Percentiles rank a stretch among this genome's conserved stretches.
Evolutionary conservation across 2,329 filamentous ascomycete species (phyloP).

Genomic region (Fusarium sp.): DNA sequence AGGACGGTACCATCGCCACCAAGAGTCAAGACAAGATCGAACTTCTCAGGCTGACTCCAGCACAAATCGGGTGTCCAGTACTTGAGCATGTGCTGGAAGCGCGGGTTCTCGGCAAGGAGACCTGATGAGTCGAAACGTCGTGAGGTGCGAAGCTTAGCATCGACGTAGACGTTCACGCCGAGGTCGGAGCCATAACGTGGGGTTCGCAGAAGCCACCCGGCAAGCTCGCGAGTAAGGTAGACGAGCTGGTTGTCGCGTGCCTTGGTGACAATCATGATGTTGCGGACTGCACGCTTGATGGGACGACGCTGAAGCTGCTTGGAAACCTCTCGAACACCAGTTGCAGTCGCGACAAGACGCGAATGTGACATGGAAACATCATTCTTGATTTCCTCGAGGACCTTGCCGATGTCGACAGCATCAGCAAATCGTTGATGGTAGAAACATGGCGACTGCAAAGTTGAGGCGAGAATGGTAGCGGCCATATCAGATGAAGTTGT

Average conservation of each 20-base stretch:
- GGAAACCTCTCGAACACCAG: slow-evolving; percentile 92
- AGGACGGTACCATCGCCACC: slow-evolving; percentile 88
- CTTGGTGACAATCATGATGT: slow-evolving; percentile 99
- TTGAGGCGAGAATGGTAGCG: slow-evolving; percentile 47
- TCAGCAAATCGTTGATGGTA: slow-evolving; percentile 98
- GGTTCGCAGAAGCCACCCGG: slow-evolving; percentile 87
- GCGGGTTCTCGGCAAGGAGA: slow-evolving; percentile 76
- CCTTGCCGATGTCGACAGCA: slow-evolving; percentile 92
- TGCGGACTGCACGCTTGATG: slow-evolving; percentile 89
- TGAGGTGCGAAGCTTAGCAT: slow-evolving; percentile 88
- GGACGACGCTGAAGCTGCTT: slow-evolving; percentile 93
- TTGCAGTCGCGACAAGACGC: slow-evolving; percentile 92
- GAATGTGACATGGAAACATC: slow-evolving; percentile 94
- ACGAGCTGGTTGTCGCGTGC: slow-evolving; percentile 95
- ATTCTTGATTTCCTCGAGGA: slow-evolving; percentile 91
- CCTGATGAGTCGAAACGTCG: slow-evolving; percentile 84
- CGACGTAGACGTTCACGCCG: slow-evolving; percentile 98
- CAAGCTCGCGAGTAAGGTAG: slow-evolving; percentile 84
- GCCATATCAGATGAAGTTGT: slow-evolving; percentile 22
- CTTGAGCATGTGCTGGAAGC: slow-evolving; percentile 83
- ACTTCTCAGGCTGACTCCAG: slow-evolving; percentile 92
- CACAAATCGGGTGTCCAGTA: slow-evolving; percentile 98
- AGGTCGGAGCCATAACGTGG: slow-evolving; percentile 88
- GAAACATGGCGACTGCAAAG: slow-evolving; percentile 90
- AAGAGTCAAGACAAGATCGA: slow-evolving; percentile 90